Base-by-base conservation (phyloP, 2,329 filamentous ascomycete species). In the Botrytis sinoallii region DNA sequence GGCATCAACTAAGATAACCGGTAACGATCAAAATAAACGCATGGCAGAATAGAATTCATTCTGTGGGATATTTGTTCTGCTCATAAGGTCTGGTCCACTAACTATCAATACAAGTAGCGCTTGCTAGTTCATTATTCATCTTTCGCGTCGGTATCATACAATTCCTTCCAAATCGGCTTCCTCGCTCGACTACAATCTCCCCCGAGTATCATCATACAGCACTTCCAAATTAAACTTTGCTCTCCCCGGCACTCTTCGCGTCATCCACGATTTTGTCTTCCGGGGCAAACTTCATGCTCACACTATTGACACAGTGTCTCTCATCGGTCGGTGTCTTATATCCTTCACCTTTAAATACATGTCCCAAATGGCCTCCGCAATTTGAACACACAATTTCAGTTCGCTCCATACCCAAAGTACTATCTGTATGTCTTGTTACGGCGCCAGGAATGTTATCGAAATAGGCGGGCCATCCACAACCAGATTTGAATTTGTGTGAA, bases 391-490 rank as follows among this genome's bases (percentile, higher is more conserved):
- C 91, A 80, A 99, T 99, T 86, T 99, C 96, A 22, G 90, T 98
- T 77, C 96, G 87, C 80, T 86, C 82, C 93, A 97, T 97, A 65
- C 95, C 95, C 70, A 94, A 88, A 0, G 90, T 86, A 66, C 84
- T 85, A 83, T 99, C 96, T 76, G 90, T 89, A 80, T 95, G 92
- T 75, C 95, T 87, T 52, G 89, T 93, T 20, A 99, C 94, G 0
- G 95, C 95, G 3, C 94, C 95, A 0, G 96, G 95, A 70, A 99
- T 89, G 77, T 92, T 95, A 83, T 99, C 96, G 82, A 95, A 99
- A 84, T 98, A 99, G 20, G 96, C 96, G 0, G 96, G 96, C 96
- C 96, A 99, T 75, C 96, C 96, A 83, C 96, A 99, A 60, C 94
- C 94, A 29, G 93, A 97, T 83, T 93, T 93, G 88, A 99, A 99